phyloP scores from a whole-genome alignment of 1,284 basidiomycete species.

The Pseudozyma hubeiensis region DNA sequence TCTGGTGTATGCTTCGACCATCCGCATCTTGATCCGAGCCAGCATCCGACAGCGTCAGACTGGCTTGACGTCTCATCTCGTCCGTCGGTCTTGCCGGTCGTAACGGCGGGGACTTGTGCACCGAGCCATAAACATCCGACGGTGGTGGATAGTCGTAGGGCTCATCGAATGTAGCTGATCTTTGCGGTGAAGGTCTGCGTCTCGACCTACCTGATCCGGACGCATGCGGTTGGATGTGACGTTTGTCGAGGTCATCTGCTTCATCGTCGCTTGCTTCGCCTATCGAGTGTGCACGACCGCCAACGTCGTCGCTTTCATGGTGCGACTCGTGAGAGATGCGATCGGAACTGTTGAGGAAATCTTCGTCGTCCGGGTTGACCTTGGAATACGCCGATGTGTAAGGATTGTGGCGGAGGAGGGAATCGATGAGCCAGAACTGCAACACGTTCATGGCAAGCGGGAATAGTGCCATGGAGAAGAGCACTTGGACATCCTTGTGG shows the following conservation, averaged over 20 bases:
- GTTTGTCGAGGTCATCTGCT: constrained; percentile 2
- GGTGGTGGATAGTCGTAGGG: constrained; percentile 38
- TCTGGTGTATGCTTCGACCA: constrained; percentile 10
- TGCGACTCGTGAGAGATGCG: constrained; percentile 35
- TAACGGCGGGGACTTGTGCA: constrained; percentile 27
- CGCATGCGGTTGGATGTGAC: constrained; percentile 22
- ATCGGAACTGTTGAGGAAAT: constrained; percentile 32
- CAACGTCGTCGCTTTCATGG: not conserved
- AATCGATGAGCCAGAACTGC: constrained; percentile 68
- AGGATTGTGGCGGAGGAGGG: constrained; percentile 63
- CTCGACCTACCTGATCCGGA: constrained; percentile 16
- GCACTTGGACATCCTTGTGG: constrained; percentile 70
- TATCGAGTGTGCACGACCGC: constrained; percentile 16
- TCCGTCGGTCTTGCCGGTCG: constrained; percentile 16
- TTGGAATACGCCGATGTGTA: constrained; percentile 53
- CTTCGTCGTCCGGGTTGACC: constrained; percentile 39
- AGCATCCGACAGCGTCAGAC: constrained; percentile 29
- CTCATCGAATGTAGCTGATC: constrained; percentile 10
- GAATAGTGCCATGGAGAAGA: constrained; percentile 85
- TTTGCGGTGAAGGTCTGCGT: constrained; percentile 19
- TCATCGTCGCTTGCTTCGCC: constrained; percentile 27
- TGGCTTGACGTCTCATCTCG: constrained; percentile 40
- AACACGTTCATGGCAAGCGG: constrained; percentile 83
- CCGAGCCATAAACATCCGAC: constrained; percentile 27
- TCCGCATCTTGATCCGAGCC: constrained; percentile 21